Base-by-base conservation (phyloP, 2,329 filamentous ascomycete species). In the Penicillium sp. region DNA sequence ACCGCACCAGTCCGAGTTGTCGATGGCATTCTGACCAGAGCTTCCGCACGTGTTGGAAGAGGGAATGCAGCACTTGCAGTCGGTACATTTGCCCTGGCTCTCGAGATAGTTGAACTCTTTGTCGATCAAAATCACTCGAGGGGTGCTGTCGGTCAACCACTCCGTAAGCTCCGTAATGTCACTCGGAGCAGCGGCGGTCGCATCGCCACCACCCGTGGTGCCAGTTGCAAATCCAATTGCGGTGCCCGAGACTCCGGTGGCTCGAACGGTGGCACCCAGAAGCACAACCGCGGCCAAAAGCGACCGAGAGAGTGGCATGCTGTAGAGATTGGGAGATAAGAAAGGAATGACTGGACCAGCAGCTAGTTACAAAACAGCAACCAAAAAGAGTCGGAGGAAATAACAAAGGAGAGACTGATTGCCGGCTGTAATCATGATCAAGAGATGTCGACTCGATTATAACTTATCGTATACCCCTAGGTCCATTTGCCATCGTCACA, bases 41-140 rank as follows among this genome's bases (percentile, higher is more conserved):
- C 63, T 67, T 16, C 68, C 67, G 39, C 69, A 72, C 24, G 66
- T 70, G 59, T 69, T 66, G 53, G 70, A 71, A 16, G 74, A 76
- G 16, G 69, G 69, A 39, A 66, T 65, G 52, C 70, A 72, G 58
- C 69, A 71, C 41, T 66, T 58, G 59, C 67, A 68, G 52, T 68
- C 56, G 22, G 55, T 61, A 48, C 65, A 68, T 29, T 61, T 61
- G 1, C 44, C 44, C 44, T 46, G 44, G 46, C 48, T 63, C n/a
- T 54, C 59, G 21, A 68, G 48, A 53, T 64, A 66, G 59, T 68
- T 61, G 56, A 71, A 71, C 47, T 77, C 78, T 67, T 84, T 82
- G 68, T 79, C 78, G 27, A 88, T 77, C 52, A 86, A 76, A 64
- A 88, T 87, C 58, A 81, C 80, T 44, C 84, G 80, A n/a, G 84